Conservation (phyloP, 1,139 yeast genomes). For the Candida pseudocylindracea region DNA sequence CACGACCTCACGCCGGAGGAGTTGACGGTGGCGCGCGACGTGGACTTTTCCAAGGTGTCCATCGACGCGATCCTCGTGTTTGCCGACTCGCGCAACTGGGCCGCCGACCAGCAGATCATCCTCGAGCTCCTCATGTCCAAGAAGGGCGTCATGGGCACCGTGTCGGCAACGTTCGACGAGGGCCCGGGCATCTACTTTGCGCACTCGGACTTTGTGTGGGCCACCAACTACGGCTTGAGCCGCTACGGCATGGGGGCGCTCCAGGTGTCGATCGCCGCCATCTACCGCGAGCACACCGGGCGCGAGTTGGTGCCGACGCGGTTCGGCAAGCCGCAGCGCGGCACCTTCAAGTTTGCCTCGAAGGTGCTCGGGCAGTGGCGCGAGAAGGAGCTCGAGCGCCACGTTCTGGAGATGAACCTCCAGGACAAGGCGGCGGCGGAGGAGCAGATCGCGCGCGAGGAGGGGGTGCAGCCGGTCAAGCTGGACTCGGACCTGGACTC, state of each 20-base stretch:
- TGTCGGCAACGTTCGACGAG: conserved; percentile 41
- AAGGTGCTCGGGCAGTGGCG: conserved; percentile 61
- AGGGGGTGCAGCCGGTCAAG: conserved; percentile 25
- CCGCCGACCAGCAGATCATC: conserved; percentile 74
- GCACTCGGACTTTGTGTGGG: conserved; percentile 78
- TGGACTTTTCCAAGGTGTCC: conserved; percentile 37
- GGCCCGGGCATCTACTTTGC: conserved; percentile 75
- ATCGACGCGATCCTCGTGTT: conserved; percentile 60
- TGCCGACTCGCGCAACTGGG: conserved; percentile 79
- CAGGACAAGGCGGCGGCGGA: conserved; percentile 22
- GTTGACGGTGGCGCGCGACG: conserved; percentile 24
- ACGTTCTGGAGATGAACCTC: conserved; percentile 30
- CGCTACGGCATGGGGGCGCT: conserved; percentile 84
- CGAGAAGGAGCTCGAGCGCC: conserved; percentile 53
- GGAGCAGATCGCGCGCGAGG: conserved; percentile 22
- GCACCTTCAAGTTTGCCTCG: conserved; percentile 62
- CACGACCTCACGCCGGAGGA: conserved; percentile 60
- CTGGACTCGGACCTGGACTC: conserved; percentile 10
- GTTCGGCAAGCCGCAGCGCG: conserved; percentile 73
- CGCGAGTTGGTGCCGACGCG: conserved; percentile 52
- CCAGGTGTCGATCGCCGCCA: conserved; percentile 66
- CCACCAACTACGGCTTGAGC: conserved; percentile 58
- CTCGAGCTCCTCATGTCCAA: conserved; percentile 53
- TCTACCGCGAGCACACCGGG: conserved; percentile 65
- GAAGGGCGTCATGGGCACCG: conserved; percentile 67